These are phyloP conservation scores for Xylaria intraflava DNA, from an alignment of 495 filamentous ascomycete genomes.

Conservation along the genomic window DNA sequence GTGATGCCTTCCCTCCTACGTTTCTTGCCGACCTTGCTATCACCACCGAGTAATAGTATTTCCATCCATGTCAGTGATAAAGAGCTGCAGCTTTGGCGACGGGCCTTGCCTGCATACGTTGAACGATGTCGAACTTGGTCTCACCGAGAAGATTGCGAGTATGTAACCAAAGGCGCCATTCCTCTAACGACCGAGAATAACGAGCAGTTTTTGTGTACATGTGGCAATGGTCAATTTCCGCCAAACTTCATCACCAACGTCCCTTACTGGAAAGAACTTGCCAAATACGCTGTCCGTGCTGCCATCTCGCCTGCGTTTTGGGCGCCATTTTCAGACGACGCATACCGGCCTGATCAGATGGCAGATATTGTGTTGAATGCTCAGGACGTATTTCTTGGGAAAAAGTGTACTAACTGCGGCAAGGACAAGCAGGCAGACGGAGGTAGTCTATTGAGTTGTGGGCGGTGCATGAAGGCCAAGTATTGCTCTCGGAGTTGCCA, in stretches of 20 bases:
- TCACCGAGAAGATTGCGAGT: slow-evolving; percentile 27
- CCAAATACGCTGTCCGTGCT: slow-evolving; percentile 22
- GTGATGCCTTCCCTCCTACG: background rate
- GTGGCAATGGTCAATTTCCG: slow-evolving; percentile 33
- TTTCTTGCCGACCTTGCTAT: background rate
- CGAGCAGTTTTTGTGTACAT: slow-evolving; percentile 23
- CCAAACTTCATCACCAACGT: slow-evolving; percentile 18
- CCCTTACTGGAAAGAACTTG: slow-evolving; percentile 19
- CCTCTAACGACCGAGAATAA: slow-evolving; percentile 21
- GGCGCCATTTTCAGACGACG: slow-evolving; percentile 25
- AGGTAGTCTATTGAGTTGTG: slow-evolving; percentile 18
- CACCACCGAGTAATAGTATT: background rate
- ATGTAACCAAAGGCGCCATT: slow-evolving; percentile 12
- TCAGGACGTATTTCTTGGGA: background rate
- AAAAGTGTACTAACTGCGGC: background rate
- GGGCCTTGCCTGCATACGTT: slow-evolving; percentile 30
- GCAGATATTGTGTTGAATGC: background rate
- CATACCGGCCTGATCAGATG: background rate
- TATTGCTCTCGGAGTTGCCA: slow-evolving; percentile 31
- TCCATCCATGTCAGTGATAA: slow-evolving; percentile 18
- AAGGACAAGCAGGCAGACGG: slow-evolving; percentile 1
- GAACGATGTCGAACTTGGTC: slow-evolving; percentile 33
- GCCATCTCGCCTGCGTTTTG: slow-evolving; percentile 32
- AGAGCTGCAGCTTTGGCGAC: slow-evolving; percentile 36
- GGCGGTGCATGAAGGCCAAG: slow-evolving; percentile 18